phyloP scores from a whole-genome alignment of 768 basidiomycete species.

The Podaxis sp. region DNA sequence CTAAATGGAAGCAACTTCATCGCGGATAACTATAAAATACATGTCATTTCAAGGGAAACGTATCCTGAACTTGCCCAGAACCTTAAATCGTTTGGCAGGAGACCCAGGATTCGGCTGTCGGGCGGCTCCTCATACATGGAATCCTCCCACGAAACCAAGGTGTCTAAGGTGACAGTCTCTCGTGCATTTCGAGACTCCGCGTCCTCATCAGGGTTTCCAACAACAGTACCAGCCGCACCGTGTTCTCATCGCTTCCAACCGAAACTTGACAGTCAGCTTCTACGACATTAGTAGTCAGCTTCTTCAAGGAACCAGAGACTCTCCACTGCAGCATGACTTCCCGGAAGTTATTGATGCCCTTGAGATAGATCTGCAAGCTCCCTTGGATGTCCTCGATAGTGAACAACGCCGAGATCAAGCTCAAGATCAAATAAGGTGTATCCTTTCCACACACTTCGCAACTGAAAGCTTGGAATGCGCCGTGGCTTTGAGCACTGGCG shows the following conservation, averaged over 20 bases:
- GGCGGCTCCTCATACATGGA: conserved; percentile 2
- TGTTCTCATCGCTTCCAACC: conserved; percentile 58
- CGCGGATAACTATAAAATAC: background rate
- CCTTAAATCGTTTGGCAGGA: background rate
- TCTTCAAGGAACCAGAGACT: conserved; percentile 31
- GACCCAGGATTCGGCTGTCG: background rate
- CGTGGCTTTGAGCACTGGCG: conserved; percentile 50
- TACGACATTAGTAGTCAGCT: conserved; percentile 73
- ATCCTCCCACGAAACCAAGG: background rate
- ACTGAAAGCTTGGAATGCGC: conserved; percentile 54
- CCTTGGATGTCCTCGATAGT: conserved; percentile 11
- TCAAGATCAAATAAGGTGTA: conserved; percentile 14
- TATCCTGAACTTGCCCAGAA: background rate
- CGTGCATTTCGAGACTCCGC: background rate
- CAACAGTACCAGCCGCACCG: conserved; percentile 57
- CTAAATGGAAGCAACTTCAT: background rate
- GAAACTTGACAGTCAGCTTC: conserved; percentile 63
- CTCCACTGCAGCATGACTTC: conserved; percentile 55
- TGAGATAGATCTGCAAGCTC: conserved; percentile 59
- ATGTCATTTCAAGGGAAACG: background rate
- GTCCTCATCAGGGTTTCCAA: background rate
- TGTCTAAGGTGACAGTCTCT: conserved; percentile 45
- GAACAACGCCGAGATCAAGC: background rate
- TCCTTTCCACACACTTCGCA: conserved; percentile 46
- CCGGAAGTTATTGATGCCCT: conserved; percentile 56